Base-by-base conservation (phyloP, 768 basidiomycete genomes). In the Trametes maxima region DNA sequence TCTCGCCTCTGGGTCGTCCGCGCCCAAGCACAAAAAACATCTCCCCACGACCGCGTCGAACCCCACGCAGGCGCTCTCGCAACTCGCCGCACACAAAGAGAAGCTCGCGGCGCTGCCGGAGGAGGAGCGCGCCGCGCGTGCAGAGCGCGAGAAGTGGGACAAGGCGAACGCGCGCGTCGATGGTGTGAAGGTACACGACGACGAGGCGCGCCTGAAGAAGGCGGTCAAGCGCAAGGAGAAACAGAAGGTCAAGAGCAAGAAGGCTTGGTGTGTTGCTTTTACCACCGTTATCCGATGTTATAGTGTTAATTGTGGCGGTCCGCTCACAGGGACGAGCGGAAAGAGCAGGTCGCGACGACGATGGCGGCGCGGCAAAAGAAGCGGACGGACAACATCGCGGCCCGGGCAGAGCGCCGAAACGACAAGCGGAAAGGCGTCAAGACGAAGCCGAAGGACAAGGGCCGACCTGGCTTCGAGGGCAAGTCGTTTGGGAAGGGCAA, bases 151-250 rank as follows among this genome's bases (percentile, higher is more conserved):
- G 60, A 85, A 88, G 69, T 98, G 95, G 93, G 85, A 85, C 50
- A 96, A 95, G 76, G 94, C 95, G 0, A 86, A 88, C 70, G 87
- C 92, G 33, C 82, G 93, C 50, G 78, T 97, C 60, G 92, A 92
- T 56, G 97, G 97, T 2, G 88, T 88, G 49, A 99, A 98, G 75
- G 87, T 99, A 33, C 84, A 84, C 50, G 97, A 98, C 67, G 92
- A 95, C 67, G 93, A 94, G 71, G 72, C 67, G 0, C 78, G 88
- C 46, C 73, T 99, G 69, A 98, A 96, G 79, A 98, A 97, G 78
- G 94, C 94, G 43, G 86, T 85, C 8, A 98, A 97, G 80, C 80
- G 92, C 72, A 88, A 92, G 65, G 96, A 97, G 75, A 95, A 96
- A 74, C 87, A 87, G 67, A 98, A 98, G 72, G 68, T 62, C 22